These are phyloP conservation scores for Xylaria nigripes DNA, from an alignment of 495 filamentous ascomycete species.

Conservation along the genomic window DNA sequence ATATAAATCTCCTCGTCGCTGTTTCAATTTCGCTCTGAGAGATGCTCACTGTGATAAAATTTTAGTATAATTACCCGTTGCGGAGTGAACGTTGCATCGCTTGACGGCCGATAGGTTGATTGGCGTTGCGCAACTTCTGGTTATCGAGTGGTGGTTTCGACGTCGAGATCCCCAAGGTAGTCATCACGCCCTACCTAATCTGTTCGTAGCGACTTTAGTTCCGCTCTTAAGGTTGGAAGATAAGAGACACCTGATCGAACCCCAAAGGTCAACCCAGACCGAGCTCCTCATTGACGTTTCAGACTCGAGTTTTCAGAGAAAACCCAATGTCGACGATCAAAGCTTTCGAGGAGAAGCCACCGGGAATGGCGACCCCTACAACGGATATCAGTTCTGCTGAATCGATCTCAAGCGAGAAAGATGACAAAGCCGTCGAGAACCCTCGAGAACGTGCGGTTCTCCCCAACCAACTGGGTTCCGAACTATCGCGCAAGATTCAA, in stretches of 20 bases:
- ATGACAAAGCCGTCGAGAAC: slow-evolving; percentile 15
- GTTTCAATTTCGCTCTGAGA: background rate
- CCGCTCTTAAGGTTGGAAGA: background rate
- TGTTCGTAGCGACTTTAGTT: background rate
- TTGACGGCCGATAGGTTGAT: background rate
- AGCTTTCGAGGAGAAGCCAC: slow-evolving; percentile 11
- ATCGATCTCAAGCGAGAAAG: slow-evolving; percentile 13
- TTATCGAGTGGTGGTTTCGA: background rate
- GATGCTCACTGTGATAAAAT: background rate
- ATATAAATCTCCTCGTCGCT: background rate
- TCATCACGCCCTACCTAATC: background rate
- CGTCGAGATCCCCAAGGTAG: background rate
- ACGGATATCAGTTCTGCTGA: slow-evolving; percentile 14
- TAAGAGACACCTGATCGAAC: background rate
- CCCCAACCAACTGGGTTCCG: slow-evolving; percentile 19
- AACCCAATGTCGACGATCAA: slow-evolving; percentile 13
- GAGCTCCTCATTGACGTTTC: background rate
- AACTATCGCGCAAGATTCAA: slow-evolving; percentile 21
- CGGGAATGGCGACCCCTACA: slow-evolving; percentile 20
- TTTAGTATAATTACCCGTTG: background rate
- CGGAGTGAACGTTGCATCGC: background rate
- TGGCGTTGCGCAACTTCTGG: background rate
- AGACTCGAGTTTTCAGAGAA: slow-evolving; percentile 5
- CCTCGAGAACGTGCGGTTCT: slow-evolving; percentile 16
- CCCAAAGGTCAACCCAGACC: background rate